Conservation (phyloP, 192 early-diverging fungal genomes). For the Backusella mclennaniae region DNA sequence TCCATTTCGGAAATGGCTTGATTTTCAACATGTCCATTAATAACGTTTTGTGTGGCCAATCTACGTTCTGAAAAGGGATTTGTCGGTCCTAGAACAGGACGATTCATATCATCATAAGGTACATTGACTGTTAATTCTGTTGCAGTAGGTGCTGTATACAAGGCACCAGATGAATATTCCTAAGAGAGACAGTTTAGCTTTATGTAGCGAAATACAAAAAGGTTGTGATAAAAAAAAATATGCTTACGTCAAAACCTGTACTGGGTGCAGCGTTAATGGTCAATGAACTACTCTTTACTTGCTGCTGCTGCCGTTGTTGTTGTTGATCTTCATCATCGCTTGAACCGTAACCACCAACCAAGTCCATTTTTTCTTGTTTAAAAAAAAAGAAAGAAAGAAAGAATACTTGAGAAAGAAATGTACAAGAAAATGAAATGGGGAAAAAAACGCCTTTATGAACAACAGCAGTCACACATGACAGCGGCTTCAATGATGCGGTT, state of each 20-base stretch:
- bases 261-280: constrained; percentile 51
- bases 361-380: constrained; percentile 24
- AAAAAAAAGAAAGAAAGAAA: neutral
- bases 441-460: neutral
- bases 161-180: constrained; percentile 7
- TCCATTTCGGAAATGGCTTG: constrained; percentile 65
- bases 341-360: constrained; percentile 31
- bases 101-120: constrained; percentile 54
- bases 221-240: neutral
- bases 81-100: constrained; percentile 49
- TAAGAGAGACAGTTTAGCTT: neutral
- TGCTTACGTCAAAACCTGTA: constrained; percentile 50
- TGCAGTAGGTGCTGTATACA: constrained; percentile 57
- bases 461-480: constrained; percentile 3
- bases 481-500: neutral
- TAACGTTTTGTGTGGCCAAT: constrained; percentile 49
- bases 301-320: neutral
- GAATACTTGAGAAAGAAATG: neutral
- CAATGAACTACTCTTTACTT: neutral
- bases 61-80: constrained; percentile 51
- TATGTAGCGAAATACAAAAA: neutral
- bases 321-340: constrained; percentile 33
- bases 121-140: constrained; percentile 55
- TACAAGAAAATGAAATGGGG: neutral
- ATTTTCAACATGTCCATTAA: constrained; percentile 78